These are phyloP conservation scores for Cryptosporidium andersoni DNA, from an alignment of 169 alveolate species.

Conservation along the genomic window DNA sequence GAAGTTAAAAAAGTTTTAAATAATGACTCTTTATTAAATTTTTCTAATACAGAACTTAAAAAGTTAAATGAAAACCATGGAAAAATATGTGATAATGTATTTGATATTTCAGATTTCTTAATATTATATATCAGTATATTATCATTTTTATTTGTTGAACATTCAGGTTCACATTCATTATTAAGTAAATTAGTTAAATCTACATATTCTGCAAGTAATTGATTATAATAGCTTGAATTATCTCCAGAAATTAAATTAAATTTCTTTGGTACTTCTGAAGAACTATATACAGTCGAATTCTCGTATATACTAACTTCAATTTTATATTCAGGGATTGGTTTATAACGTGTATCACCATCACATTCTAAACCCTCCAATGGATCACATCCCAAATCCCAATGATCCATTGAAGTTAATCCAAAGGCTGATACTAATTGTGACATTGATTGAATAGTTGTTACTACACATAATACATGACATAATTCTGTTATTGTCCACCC, in stretches of 20 bases:
- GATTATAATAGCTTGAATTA: slow-evolving; percentile 14
- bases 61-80: too few species aligned
- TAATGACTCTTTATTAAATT: too few species aligned
- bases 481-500: slow-evolving; percentile 59
- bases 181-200: background rate
- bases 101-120: too few species aligned
- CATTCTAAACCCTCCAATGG: slow-evolving; percentile 34
- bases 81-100: too few species aligned
- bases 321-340: slow-evolving; percentile 6
- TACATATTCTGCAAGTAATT: slow-evolving; percentile 30
- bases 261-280: background rate
- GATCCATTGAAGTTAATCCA: slow-evolving; percentile 59
- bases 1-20: too few species aligned
- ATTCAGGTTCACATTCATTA: too few species aligned
- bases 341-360: slow-evolving; percentile 50
- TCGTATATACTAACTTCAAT: slow-evolving; percentile 11
- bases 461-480: slow-evolving; percentile 42
- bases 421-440: slow-evolving; percentile 36
- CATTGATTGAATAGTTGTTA: slow-evolving; percentile 56
- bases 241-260: background rate
- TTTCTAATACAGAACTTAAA: too few species aligned
- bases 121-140: too few species aligned
- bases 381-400: slow-evolving; percentile 59
- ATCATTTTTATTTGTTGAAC: too few species aligned
- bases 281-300: background rate